phyloP scores from a whole-genome alignment of 345 rosid genomes.

The Bruguiera parviflora region DNA sequence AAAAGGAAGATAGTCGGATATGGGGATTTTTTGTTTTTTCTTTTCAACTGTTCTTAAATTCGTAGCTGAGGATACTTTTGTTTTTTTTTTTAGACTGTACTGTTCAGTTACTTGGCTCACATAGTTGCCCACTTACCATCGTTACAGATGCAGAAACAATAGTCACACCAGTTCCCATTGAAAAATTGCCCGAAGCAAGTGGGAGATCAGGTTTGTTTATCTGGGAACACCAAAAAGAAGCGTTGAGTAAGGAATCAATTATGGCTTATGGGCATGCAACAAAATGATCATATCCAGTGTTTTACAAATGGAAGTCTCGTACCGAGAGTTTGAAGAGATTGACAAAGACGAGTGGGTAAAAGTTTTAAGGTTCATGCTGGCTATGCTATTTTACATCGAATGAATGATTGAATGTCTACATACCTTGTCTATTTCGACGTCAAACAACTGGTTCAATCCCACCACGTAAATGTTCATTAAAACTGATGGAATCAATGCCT shows the following conservation, averaged over 20 bases:
- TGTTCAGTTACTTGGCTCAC: neutral
- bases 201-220: conserved; percentile 39
- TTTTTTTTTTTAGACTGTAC: too few relatives aligned
- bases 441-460: conserved; percentile 33
- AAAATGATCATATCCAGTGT: neutral
- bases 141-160: conserved; percentile 21
- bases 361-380: too few relatives aligned
- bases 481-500: conserved; percentile 31
- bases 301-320: too few relatives aligned
- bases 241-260: too few relatives aligned
- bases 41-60: too few relatives aligned
- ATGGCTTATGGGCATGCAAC: neutral
- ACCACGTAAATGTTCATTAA: conserved; percentile 35
- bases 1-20: neutral
- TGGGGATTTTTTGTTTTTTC: neutral
- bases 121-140: conserved; percentile 12
- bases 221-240: conserved; percentile 7
- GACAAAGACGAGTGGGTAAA: too few relatives aligned
- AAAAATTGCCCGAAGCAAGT: conserved; percentile 33
- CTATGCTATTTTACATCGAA: too few relatives aligned
- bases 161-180: conserved; percentile 24
- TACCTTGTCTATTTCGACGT: conserved; percentile 40
- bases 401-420: too few relatives aligned
- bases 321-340: too few relatives aligned
- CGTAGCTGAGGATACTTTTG: too few relatives aligned